Percentiles rank a stretch among this genome's conserved stretches.
phyloP scores from a whole-genome alignment of 2,329 filamentous ascomycete species.

The Didymella glomerata region DNA sequence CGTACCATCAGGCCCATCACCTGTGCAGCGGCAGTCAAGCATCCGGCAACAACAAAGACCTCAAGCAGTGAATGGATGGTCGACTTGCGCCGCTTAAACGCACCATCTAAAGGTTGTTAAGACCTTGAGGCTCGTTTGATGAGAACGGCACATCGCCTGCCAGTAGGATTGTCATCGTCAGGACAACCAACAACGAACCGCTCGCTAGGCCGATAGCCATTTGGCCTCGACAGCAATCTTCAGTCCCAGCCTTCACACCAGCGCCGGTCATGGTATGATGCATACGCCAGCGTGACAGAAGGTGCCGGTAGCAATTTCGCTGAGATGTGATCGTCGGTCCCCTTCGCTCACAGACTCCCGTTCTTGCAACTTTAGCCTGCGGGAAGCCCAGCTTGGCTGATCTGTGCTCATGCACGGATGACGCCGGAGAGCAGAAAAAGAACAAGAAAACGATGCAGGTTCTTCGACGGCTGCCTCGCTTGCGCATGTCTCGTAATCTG shows the following conservation, averaged over 20 bases:
- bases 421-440: constrained; percentile 38
- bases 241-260: constrained; percentile 12
- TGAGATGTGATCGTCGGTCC: constrained; percentile 42
- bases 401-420: constrained; percentile 45
- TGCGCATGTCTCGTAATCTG: constrained; percentile 35
- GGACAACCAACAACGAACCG: constrained; percentile 12
- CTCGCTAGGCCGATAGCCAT: constrained; percentile 15
- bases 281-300: constrained; percentile 34
- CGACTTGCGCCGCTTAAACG: constrained; percentile 9
- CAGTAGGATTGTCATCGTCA: constrained; percentile 5
- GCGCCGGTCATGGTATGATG: constrained; percentile 24
- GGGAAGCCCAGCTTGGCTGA: constrained; percentile 44
- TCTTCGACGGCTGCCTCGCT: constrained; percentile 38
- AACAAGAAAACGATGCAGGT: constrained; percentile 43
- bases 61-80: constrained; percentile 2
- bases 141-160: constrained; percentile 5
- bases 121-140: constrained; percentile 8
- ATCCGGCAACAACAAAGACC: constrained; percentile 8
- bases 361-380: constrained; percentile 43
- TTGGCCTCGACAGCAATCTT: constrained; percentile 4
- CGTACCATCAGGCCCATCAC: constrained; percentile 6
- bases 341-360: constrained; percentile 47
- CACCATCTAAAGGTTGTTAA: constrained; percentile 8
- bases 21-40: constrained; percentile 20
- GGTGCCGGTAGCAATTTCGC: constrained; percentile 37